These are phyloP conservation scores for Solanum sparsipilum DNA, from an alignment of 257 asterid genomes.

Conservation along the genomic window DNA sequence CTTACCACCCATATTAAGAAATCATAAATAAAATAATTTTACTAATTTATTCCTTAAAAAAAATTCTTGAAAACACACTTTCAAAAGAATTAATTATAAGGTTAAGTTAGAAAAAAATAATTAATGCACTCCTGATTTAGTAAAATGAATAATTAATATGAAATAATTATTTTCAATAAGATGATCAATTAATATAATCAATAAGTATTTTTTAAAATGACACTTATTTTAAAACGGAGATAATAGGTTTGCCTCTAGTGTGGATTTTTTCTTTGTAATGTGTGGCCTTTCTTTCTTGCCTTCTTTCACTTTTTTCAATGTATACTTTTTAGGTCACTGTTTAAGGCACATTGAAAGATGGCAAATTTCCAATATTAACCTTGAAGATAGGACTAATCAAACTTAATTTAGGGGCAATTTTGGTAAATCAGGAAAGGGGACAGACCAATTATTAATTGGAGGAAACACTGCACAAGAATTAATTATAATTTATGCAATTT, in stretches of 20 bases:
- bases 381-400: not conserved
- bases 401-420: constrained; percentile 12
- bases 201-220: not conserved
- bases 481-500: constrained; percentile 4
- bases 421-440: not conserved
- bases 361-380: constrained; percentile 13
- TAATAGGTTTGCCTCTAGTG: not conserved
- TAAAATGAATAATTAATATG: too few relatives aligned
- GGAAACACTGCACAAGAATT: constrained; percentile 27
- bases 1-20: too few relatives aligned
- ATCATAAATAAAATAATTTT: too few relatives aligned
- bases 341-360: constrained; percentile 11
- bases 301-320: constrained; percentile 20
- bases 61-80: accelerated
- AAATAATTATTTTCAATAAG: too few relatives aligned
- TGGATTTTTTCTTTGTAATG: not conserved
- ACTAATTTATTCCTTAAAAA: too few relatives aligned
- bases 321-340: constrained; percentile 26
- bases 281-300: not conserved
- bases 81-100: too few relatives aligned
- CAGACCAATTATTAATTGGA: constrained; percentile 13
- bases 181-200: too few relatives aligned
- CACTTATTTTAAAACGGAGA: not conserved
- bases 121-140: too few relatives aligned
- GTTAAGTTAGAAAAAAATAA: too few relatives aligned